Conservation (phyloP, 139 green algal genomes). For the Chlamydomonas asymmetrica region DNA sequence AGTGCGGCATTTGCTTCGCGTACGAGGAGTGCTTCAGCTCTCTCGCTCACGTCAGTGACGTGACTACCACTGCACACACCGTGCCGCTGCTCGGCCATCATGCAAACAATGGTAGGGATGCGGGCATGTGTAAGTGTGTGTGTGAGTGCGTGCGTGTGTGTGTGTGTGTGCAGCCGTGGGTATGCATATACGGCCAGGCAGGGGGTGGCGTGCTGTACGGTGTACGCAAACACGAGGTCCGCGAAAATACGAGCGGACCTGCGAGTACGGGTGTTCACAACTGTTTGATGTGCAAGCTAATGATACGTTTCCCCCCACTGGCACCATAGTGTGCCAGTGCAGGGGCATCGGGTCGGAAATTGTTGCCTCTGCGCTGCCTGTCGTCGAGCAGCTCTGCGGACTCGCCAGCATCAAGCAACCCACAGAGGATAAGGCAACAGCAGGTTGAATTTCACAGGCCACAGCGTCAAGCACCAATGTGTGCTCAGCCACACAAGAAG, state of each 20-base stretch:
- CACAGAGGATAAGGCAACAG: too few relatives aligned
- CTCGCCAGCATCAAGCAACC: too few relatives aligned
- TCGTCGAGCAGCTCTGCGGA: too few relatives aligned
- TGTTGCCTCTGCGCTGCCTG: neutral
- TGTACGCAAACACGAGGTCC: neutral
- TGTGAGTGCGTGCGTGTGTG: slow-evolving; percentile 7
- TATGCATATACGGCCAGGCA: neutral
- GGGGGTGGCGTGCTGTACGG: neutral
- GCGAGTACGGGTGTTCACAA: neutral
- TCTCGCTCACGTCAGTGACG: too few relatives aligned
- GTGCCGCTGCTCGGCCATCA: too few relatives aligned
- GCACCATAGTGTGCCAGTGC: neutral
- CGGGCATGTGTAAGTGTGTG: too few relatives aligned
- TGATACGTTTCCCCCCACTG: neutral
- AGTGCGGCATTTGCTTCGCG: too few relatives aligned
- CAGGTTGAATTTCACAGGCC: neutral
- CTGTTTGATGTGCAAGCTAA: neutral
- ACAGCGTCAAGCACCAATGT: neutral
- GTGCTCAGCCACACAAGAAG: neutral
- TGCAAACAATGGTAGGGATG: too few relatives aligned
- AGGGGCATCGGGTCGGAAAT: neutral
- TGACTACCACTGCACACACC: too few relatives aligned
- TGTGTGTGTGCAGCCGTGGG: slow-evolving; percentile 2
- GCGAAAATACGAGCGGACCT: too few relatives aligned
- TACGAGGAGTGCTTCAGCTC: too few relatives aligned